Evolutionary conservation across 257 asterid genomes (phyloP).

Genomic region (Ballota nigra): DNA sequence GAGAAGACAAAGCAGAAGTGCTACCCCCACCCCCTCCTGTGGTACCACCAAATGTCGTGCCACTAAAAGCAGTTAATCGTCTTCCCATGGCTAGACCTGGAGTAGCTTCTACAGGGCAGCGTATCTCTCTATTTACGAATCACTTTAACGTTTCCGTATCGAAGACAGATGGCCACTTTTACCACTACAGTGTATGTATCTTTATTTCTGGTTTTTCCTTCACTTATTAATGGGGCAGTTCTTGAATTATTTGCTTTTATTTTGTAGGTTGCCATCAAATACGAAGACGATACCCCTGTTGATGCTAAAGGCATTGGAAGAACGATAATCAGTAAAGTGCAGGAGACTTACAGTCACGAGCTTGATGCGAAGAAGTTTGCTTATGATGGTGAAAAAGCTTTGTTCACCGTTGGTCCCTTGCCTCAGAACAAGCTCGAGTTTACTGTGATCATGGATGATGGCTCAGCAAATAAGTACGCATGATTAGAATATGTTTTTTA

Average conservation of each 20-base stretch:
- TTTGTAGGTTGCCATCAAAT: slow-evolving; percentile 51
- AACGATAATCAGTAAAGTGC: slow-evolving; percentile 44
- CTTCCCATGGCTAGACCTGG: slow-evolving; percentile 53
- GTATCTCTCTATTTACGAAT: slow-evolving; percentile 42
- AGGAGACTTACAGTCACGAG: slow-evolving; percentile 42
- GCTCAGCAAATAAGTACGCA: slow-evolving; percentile 40
- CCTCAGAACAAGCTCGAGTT: slow-evolving; percentile 61
- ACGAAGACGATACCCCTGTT: slow-evolving; percentile 55
- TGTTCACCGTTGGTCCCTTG: slow-evolving; percentile 67
- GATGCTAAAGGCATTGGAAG: slow-evolving; percentile 70
- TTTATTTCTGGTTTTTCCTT: neutral
- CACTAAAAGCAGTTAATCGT: slow-evolving; percentile 29
- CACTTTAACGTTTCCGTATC: slow-evolving; percentile 50
- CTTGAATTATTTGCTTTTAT: neutral
- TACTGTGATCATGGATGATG: slow-evolving; percentile 51
- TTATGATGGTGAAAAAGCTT: slow-evolving; percentile 66
- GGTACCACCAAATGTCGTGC: slow-evolving; percentile 32
- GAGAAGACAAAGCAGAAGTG: neutral
- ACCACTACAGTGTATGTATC: slow-evolving; percentile 54
- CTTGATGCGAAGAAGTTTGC: slow-evolving; percentile 51
- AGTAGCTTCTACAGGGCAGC: slow-evolving; percentile 39
- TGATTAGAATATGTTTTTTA: neutral
- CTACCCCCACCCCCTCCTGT: slow-evolving; percentile 44
- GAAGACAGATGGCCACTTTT: slow-evolving; percentile 44
- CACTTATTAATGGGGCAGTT: neutral